Evolutionary conservation across 805 yeast genomes (phyloP).

Genomic region (Tanozyma kutaoensis): DNA sequence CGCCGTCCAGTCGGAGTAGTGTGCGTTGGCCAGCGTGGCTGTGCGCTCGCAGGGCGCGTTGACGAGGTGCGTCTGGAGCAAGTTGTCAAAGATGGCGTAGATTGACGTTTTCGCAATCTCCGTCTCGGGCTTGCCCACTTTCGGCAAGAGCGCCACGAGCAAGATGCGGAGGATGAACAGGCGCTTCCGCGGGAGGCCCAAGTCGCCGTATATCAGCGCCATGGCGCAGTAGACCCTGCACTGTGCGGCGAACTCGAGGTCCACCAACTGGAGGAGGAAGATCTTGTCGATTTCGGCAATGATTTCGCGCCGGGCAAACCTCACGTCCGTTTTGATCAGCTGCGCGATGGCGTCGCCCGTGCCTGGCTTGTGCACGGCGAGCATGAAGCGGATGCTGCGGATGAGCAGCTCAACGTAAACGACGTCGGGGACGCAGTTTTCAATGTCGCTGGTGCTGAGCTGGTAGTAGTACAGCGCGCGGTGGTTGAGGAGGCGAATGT

Average conservation of each 20-base stretch:
- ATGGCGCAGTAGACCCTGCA: constrained; percentile 51
- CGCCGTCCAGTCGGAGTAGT: constrained; percentile 33
- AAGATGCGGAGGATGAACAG: constrained; percentile 59
- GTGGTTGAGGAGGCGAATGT: constrained; percentile 15
- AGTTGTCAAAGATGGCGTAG: constrained; percentile 29
- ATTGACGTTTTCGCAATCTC: constrained; percentile 7
- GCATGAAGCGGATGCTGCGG: constrained; percentile 49
- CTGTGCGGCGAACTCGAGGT: constrained; percentile 32
- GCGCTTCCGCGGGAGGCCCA: constrained; percentile 54
- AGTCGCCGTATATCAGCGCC: constrained; percentile 47
- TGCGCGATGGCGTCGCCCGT: constrained; percentile 20
- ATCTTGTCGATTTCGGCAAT: too few relatives aligned
- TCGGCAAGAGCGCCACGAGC: constrained; percentile 36
- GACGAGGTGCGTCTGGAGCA: constrained; percentile 44
- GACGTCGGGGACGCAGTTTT: constrained; percentile 71
- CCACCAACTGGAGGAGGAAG: constrained; percentile 9
- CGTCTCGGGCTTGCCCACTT: constrained; percentile 8
- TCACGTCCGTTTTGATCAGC: too few relatives aligned
- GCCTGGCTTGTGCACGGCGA: constrained; percentile 34
- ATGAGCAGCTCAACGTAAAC: constrained; percentile 64
- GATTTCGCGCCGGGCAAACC: too few relatives aligned
- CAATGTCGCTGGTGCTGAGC: constrained; percentile 39
- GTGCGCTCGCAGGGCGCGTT: constrained; percentile 19
- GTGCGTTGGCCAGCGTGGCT: constrained; percentile 8
- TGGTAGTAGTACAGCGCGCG: constrained; percentile 18